phyloP scores from a whole-genome alignment of 345 rosid genomes.

The Eucalyptus camaldulensis region DNA sequence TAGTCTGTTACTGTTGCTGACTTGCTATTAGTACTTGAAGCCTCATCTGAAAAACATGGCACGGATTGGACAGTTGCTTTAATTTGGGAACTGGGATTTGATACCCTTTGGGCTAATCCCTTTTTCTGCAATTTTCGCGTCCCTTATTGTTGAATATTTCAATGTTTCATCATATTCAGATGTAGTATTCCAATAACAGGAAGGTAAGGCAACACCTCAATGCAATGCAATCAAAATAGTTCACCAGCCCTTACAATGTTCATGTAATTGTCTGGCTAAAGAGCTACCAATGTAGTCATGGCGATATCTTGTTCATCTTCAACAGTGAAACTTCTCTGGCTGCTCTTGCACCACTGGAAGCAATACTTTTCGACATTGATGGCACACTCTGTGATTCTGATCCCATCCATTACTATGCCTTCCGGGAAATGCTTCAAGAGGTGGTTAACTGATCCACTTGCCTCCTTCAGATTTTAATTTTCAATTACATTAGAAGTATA shows the following conservation, averaged over 20 bases:
- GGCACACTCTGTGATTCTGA: conserved; percentile 38
- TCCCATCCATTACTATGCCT: conserved; percentile 27
- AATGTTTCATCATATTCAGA: neutral
- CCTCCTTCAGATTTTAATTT: neutral
- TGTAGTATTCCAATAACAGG: neutral
- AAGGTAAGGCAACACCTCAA: neutral
- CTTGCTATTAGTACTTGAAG: neutral
- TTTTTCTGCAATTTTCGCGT: neutral
- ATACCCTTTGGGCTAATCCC: neutral
- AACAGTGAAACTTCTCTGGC: neutral
- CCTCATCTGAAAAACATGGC: neutral
- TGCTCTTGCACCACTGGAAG: neutral
- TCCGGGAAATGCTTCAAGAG: conserved; percentile 38
- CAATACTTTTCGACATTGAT: conserved; percentile 29
- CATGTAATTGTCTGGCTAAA: neutral
- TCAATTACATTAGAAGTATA: neutral
- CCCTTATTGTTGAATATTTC: neutral
- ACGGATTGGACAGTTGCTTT: neutral
- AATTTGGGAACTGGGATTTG: neutral
- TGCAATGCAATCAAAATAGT: neutral
- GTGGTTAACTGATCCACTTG: neutral
- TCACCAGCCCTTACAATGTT: neutral
- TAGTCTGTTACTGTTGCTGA: neutral
- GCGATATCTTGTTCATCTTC: neutral
- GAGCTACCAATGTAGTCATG: neutral